A percentile compares a stretch with the other conserved stretches of the same genome.
phyloP scores from a whole-genome alignment of 345 rosid species.

The Erodium maritimum region DNA sequence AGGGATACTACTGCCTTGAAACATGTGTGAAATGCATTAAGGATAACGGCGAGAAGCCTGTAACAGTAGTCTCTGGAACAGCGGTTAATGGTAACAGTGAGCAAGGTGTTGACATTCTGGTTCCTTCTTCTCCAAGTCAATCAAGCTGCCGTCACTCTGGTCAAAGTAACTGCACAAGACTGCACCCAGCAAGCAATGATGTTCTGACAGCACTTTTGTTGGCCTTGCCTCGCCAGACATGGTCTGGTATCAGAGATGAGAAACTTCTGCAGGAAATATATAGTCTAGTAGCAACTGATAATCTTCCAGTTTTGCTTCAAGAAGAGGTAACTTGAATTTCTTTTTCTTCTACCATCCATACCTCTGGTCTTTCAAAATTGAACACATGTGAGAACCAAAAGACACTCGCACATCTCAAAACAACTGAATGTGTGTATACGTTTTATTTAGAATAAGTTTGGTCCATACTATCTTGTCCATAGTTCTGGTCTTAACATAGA shows the following conservation, averaged over 20 bases:
- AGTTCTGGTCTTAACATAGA: too few relatives aligned
- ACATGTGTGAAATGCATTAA: not conserved
- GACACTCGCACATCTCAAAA: too few relatives aligned
- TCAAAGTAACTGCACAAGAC: constrained; percentile 18
- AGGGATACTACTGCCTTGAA: not conserved
- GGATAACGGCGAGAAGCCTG: constrained; percentile 5
- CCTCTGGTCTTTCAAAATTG: too few relatives aligned
- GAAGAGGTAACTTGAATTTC: constrained; percentile 69
- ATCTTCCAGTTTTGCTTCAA: constrained; percentile 65
- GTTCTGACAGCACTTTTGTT: constrained; percentile 67
- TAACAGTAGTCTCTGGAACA: constrained; percentile 39
- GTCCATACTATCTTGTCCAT: too few relatives aligned
- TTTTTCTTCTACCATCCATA: too few relatives aligned
- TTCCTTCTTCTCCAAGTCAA: constrained; percentile 31
- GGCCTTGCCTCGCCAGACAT: constrained; percentile 73
- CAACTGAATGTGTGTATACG: too few relatives aligned
- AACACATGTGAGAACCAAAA: too few relatives aligned
- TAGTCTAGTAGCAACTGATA: constrained; percentile 36
- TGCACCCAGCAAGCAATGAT: constrained; percentile 55
- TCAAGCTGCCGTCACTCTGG: too few relatives aligned
- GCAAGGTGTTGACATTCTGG: constrained; percentile 45
- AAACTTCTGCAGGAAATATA: constrained; percentile 41
- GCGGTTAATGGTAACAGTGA: constrained; percentile 37
- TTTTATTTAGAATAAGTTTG: too few relatives aligned
- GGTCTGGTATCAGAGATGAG: constrained; percentile 57